Conservation (phyloP, 768 basidiomycete species). For the Crucibulum laeve region DNA sequence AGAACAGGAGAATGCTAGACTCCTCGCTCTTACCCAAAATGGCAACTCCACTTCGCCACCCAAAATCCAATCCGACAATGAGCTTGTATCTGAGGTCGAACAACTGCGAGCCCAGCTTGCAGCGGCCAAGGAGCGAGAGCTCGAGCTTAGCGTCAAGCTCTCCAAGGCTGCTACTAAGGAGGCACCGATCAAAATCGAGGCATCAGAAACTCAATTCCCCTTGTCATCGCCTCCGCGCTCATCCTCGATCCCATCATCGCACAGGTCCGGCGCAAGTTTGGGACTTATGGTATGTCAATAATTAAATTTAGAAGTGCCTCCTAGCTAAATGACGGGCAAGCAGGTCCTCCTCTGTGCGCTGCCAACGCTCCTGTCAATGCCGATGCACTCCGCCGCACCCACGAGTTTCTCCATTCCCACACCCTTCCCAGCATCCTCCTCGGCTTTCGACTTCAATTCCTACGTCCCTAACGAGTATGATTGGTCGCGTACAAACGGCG, state of each 20-base stretch:
- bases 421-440: slow-evolving; percentile 37
- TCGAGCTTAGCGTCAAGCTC: slow-evolving; percentile 59
- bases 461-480: slow-evolving; percentile 51
- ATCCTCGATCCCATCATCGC: slow-evolving; percentile 37
- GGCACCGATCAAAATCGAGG: slow-evolving; percentile 53
- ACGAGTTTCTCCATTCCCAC: slow-evolving; percentile 54
- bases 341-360: slow-evolving; percentile 77
- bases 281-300: slow-evolving; percentile 61
- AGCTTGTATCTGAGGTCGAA: slow-evolving; percentile 58
- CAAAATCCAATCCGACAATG: slow-evolving; percentile 23
- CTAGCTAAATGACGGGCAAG: slow-evolving; percentile 19
- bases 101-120: slow-evolving; percentile 62
- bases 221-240: slow-evolving; percentile 37
- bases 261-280: slow-evolving; percentile 61
- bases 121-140: slow-evolving; percentile 63
- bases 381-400: slow-evolving; percentile 50
- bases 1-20: slow-evolving; percentile 78
- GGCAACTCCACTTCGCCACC: slow-evolving; percentile 22
- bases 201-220: slow-evolving; percentile 46
- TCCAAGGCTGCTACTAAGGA: slow-evolving; percentile 24
- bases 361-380: slow-evolving; percentile 68
- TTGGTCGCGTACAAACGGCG: slow-evolving; percentile 39
- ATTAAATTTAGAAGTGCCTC: slow-evolving; percentile 3
- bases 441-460: slow-evolving; percentile 43
- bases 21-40: slow-evolving; percentile 54